Evolutionary conservation across 2,329 filamentous ascomycete genomes (phyloP).

Genomic region (Nothomitra cinnamomea): DNA sequence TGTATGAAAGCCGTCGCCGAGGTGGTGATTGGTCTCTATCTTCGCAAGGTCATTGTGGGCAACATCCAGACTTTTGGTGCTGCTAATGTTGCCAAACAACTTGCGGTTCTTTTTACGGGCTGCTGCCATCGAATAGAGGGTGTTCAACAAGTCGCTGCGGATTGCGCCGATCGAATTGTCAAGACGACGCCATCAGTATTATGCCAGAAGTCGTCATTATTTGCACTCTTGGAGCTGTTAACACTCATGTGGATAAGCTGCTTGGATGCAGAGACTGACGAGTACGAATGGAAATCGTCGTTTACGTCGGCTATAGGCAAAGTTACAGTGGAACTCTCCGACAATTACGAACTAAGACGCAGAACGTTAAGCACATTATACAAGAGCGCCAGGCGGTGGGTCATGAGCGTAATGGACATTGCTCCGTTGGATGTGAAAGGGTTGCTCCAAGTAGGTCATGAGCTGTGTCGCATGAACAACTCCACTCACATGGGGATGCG

Average conservation of each 20-base stretch:
- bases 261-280: constrained; percentile 81
- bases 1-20: constrained; percentile 46
- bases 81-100: constrained; percentile 73
- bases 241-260: constrained; percentile 93
- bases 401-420: constrained; percentile 61
- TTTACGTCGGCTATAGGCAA: constrained; percentile 63
- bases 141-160: constrained; percentile 73
- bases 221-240: constrained; percentile 78
- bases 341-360: constrained; percentile 72
- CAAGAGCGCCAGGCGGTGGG: constrained; percentile 62
- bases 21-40: constrained; percentile 63
- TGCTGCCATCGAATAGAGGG: constrained; percentile 90
- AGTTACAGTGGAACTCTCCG: constrained; percentile 78
- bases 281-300: constrained; percentile 72
- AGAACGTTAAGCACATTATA: constrained; percentile 65
- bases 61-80: constrained; percentile 68
- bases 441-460: constrained; percentile 42
- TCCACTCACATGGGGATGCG: neutral
- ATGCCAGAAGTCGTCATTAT: constrained; percentile 78
- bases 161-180: constrained; percentile 74
- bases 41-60: constrained; percentile 56
- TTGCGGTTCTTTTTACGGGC: constrained; percentile 67
- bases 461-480: neutral
- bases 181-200: constrained; percentile 71
- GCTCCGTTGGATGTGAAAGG: constrained; percentile 91